phyloP scores from a whole-genome alignment of 805 yeast genomes.

The Candida fluviatilis region DNA sequence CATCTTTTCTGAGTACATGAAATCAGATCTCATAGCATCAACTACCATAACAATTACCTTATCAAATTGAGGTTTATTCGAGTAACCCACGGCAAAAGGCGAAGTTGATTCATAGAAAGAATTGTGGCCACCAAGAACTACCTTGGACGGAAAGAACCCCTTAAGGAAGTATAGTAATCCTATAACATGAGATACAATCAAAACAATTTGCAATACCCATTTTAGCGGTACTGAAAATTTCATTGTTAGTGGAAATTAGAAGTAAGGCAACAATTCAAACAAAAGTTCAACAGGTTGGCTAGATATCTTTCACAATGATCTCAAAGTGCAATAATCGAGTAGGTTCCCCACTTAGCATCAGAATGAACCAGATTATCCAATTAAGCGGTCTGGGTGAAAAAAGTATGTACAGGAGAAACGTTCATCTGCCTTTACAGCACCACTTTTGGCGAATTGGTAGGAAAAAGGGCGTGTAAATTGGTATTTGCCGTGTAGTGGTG shows the following conservation, averaged over 20 bases:
- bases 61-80: slow-evolving; percentile 48
- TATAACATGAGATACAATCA: slow-evolving; percentile 16
- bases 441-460: too few species aligned
- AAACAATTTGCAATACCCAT: slow-evolving; percentile 13
- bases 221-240: slow-evolving; percentile 1
- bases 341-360: too few species aligned
- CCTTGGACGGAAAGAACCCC: slow-evolving; percentile 93
- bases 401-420: too few species aligned
- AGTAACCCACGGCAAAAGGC: slow-evolving; percentile 7
- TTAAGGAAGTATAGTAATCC: slow-evolving; percentile 63
- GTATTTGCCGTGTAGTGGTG: too few species aligned
- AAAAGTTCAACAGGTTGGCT: too few species aligned
- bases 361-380: too few species aligned
- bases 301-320: too few species aligned
- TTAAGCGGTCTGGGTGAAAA: too few species aligned
- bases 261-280: too few species aligned
- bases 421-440: too few species aligned
- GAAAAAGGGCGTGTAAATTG: too few species aligned
- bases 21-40: slow-evolving; percentile 91
- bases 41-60: slow-evolving; percentile 78
- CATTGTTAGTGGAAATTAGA: background rate
- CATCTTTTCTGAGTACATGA: slow-evolving; percentile 54
- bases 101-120: slow-evolving; percentile 19
- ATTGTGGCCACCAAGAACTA: slow-evolving; percentile 58
- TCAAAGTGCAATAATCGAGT: too few species aligned